Conservation (phyloP, 257 asterid species). For the Knoxia roxburghii region DNA sequence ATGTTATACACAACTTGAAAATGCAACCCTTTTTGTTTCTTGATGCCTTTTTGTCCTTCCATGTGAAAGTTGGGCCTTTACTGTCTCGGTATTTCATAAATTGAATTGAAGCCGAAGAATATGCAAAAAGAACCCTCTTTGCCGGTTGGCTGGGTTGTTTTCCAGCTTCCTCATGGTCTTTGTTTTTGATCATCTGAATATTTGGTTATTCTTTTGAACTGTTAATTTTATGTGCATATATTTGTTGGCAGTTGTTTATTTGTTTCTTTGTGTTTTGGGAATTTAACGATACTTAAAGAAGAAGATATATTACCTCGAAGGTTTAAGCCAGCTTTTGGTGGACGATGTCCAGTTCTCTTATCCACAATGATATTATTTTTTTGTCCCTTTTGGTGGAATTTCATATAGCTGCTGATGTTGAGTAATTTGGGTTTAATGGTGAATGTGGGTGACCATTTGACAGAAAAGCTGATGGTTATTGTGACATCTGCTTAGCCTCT, state of each 20-base stretch:
- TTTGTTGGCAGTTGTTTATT: no score
- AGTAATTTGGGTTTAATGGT: not conserved
- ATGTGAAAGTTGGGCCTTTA: not conserved
- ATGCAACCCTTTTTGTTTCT: not conserved
- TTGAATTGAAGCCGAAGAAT: not conserved
- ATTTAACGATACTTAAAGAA: not conserved
- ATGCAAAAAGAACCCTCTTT: constrained; percentile 3
- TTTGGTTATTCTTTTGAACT: not conserved
- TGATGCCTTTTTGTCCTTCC: not conserved
- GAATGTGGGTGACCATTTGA: not conserved
- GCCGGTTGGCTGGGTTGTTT: not conserved
- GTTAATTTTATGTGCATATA: not conserved
- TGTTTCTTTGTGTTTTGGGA: not conserved
- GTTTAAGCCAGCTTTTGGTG: not conserved
- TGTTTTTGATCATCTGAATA: not conserved
- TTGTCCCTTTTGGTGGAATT: no score
- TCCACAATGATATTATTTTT: no score
- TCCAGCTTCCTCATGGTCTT: not conserved
- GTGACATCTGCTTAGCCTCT: not conserved
- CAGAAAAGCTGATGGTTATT: not conserved
- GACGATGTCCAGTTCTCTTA: not conserved
- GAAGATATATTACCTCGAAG: not conserved
- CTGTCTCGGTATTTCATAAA: not conserved
- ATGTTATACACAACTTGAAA: not conserved
- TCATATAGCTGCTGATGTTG: no score